phyloP scores from a whole-genome alignment of 2,329 filamentous ascomycete species.

The Paraphaeosphaeria minitans region DNA sequence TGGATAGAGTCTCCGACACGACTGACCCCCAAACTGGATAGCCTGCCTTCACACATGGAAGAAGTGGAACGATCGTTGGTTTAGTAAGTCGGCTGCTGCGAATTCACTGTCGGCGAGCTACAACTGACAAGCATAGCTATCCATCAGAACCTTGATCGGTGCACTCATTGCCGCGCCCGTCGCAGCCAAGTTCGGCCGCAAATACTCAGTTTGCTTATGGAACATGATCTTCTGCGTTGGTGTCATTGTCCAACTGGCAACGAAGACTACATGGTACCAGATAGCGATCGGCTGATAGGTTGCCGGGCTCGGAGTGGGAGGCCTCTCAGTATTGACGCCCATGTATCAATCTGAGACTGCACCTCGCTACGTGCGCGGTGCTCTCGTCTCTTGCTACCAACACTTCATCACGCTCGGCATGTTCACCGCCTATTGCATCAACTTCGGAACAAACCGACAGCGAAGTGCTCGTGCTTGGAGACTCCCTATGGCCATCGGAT shows the following conservation, averaged over 20 bases:
- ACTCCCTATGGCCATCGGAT: constrained; percentile 65
- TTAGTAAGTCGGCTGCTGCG: constrained; percentile 26
- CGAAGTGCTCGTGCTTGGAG: constrained; percentile 62
- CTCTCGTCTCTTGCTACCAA: constrained; percentile 68
- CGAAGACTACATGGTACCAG: constrained; percentile 63
- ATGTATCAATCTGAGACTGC: constrained; percentile 72
- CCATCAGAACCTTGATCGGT: constrained; percentile 76
- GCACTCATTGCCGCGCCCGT: constrained; percentile 64
- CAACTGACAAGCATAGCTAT: constrained; percentile 51
- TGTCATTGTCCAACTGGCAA: constrained; percentile 69
- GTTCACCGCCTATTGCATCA: constrained; percentile 57
- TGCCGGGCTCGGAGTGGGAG: constrained; percentile 70
- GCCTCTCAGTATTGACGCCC: constrained; percentile 61
- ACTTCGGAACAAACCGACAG: constrained; percentile 63
- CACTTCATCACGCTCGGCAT: constrained; percentile 73
- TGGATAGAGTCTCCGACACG: constrained; percentile 35
- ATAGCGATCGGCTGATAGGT: constrained; percentile 68
- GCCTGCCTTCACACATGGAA: constrained; percentile 36
- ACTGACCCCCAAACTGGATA: constrained; percentile 27
- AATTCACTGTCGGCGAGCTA: too few relatives aligned
- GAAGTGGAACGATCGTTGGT: constrained; percentile 43
- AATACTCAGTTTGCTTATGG: constrained; percentile 65
- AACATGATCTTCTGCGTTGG: constrained; percentile 68
- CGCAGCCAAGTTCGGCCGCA: constrained; percentile 66
- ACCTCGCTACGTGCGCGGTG: constrained; percentile 67